Evolutionary conservation across 306 rosid species (phyloP).

Genomic region (Rosa lucieae): DNA sequence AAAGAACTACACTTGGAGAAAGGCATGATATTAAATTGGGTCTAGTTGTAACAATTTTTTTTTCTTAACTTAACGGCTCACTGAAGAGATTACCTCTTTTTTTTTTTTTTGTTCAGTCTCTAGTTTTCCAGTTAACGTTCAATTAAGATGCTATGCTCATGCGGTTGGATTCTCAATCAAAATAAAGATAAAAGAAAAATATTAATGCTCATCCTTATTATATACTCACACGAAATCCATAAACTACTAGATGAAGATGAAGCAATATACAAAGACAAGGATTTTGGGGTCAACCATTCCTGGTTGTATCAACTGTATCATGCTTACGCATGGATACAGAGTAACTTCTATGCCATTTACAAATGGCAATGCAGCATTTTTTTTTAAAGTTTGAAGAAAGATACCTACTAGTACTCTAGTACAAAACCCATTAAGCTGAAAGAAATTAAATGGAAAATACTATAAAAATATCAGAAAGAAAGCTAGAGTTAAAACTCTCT

Average conservation of each 20-base stretch:
- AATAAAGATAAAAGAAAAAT: too few relatives aligned
- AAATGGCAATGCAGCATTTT: not conserved
- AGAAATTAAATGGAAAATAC: not conserved
- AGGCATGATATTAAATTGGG: too few relatives aligned
- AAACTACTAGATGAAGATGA: not conserved
- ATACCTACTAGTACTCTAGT: not conserved
- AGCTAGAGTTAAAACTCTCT: not conserved
- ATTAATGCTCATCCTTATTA: not conserved
- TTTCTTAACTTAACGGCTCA: too few relatives aligned
- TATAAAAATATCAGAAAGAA: too few relatives aligned
- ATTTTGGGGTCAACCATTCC: not conserved
- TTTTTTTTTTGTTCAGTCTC: too few relatives aligned
- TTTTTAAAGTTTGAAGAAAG: not conserved
- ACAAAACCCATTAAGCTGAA: not conserved
- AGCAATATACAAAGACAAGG: not conserved
- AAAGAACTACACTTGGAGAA: too few relatives aligned
- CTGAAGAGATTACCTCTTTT: not conserved
- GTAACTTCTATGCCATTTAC: not conserved
- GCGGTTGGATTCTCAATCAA: too few relatives aligned
- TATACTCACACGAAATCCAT: not conserved
- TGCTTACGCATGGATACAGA: conserved; percentile 1
- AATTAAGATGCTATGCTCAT: too few relatives aligned
- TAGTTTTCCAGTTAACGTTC: too few relatives aligned
- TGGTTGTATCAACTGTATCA: not conserved
- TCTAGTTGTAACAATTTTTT: too few relatives aligned